Conservation (phyloP, 495 filamentous ascomycete genomes). For the Staphylotrichum longicolle region DNA sequence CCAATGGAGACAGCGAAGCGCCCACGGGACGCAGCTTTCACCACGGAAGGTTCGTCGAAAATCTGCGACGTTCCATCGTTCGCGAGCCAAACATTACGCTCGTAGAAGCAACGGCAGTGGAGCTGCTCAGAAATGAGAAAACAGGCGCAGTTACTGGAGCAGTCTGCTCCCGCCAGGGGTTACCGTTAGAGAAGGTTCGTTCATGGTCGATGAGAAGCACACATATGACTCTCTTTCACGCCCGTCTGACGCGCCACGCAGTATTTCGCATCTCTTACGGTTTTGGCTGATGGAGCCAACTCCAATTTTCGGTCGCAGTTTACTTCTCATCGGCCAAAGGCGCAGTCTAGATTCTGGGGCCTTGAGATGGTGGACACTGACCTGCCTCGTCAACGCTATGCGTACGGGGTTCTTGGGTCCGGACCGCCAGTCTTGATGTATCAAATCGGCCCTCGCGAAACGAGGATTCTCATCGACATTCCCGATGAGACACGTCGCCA, state of each 20-base stretch:
- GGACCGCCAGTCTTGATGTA: slow-evolving; percentile 22
- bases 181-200: background rate
- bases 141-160: slow-evolving; percentile 11
- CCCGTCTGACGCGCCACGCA: background rate
- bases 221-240: too few relatives aligned
- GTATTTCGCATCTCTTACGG: slow-evolving; percentile 17
- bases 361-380: slow-evolving; percentile 13
- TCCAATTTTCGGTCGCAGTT: slow-evolving; percentile 24
- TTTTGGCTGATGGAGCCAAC: slow-evolving; percentile 18
- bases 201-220: too few relatives aligned
- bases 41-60: slow-evolving; percentile 61
- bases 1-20: slow-evolving; percentile 8
- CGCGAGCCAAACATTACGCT: background rate
- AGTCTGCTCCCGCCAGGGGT: background rate
- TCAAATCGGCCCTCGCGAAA: slow-evolving; percentile 15
- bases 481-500: slow-evolving; percentile 5
- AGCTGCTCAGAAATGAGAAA: slow-evolving; percentile 17
- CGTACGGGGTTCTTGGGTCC: slow-evolving; percentile 14
- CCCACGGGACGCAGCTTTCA: slow-evolving; percentile 60
- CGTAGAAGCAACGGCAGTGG: slow-evolving; percentile 16
- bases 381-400: slow-evolving; percentile 14
- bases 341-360: slow-evolving; percentile 21
- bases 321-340: slow-evolving; percentile 12
- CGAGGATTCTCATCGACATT: slow-evolving; percentile 23
- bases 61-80: slow-evolving; percentile 32